Evolutionary conservation across 1,139 yeast species (phyloP), one percentile per base, ranked within the genome.

Genomic region (Kodamaea plutei): DNA sequence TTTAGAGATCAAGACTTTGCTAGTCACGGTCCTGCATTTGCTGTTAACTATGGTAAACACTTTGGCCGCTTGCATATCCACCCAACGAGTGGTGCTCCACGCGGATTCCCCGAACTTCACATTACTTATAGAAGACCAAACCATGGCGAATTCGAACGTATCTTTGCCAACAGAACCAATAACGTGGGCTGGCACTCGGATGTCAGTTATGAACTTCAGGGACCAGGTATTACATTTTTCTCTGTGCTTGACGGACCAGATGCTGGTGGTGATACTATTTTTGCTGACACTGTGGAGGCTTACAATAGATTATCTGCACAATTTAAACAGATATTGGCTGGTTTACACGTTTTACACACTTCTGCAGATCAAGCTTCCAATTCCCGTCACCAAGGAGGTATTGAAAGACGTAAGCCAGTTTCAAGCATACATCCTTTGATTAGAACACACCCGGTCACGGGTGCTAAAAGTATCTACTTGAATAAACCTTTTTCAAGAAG

Each of bases 381-480:
- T 44, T 54, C 69, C 9, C 47, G 59, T 31, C 43, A 38, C 15
- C 61, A 54, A 33, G 71, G 71, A 16, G 71, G 70, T 15, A 49
- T 63, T 30, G 67, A 61, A 43, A 60, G 69, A 53, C 58, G 72
- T 48, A 56, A 55, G 35, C 65, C 71, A 3, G 70, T 61, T 8
- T 58, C 64, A 15, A 57, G 60, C 41, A 60, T 65, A 29, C 83
- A 76, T 44, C 82, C 82, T 6, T 59, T 76, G 42, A 68, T 76
- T 27, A 67, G 81, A 51, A 60, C 65, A 9, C 79, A 75, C 44
- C 81, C 82, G 10, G 79, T 67, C 11, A 74, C 80, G 8, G 65
- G 67, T 29, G 64, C 64, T 40, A 76, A 75, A 50, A 57, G 68
- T 22, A 55, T 76, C 30, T 76, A 59, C 50, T 71, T 76, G 40